Evolutionary conservation across 2,329 filamentous ascomycete species (phyloP).

Genomic region (Rosellinia necatrix): DNA sequence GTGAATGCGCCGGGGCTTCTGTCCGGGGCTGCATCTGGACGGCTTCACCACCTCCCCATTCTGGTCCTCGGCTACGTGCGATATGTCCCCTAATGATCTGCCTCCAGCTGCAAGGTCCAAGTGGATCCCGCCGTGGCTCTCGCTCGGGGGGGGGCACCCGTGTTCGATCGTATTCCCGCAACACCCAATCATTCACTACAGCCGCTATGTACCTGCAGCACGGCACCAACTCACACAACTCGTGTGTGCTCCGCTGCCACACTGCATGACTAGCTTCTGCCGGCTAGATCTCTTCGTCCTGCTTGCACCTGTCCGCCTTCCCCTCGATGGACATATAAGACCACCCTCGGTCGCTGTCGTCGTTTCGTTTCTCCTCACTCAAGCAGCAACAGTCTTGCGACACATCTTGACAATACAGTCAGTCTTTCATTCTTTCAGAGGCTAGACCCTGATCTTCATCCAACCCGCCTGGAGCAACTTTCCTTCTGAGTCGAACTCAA

Average conservation of each 20-base stretch:
- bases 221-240: constrained; percentile 17
- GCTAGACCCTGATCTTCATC: constrained; percentile 42
- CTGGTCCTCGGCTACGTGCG: constrained; percentile 11
- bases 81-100: constrained; percentile 30
- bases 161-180: constrained; percentile 41
- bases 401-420: constrained; percentile 38
- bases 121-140: constrained; percentile 29
- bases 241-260: constrained; percentile 35
- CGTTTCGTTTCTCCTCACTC: constrained; percentile 39
- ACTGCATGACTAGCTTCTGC: constrained; percentile 31
- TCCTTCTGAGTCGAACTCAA: constrained; percentile 42
- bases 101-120: constrained; percentile 31
- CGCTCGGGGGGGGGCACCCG: constrained; percentile 28
- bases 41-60: constrained; percentile 15
- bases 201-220: constrained; percentile 44
- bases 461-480: constrained; percentile 49
- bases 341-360: constrained; percentile 40
- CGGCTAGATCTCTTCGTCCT: constrained; percentile 11
- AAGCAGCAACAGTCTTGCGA: constrained; percentile 38
- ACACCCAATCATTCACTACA: constrained; percentile 43
- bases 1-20: no score
- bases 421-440: constrained; percentile 46
- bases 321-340: constrained; percentile 38
- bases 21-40: constrained; percentile 14
- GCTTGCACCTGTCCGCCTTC: constrained; percentile 25